Evolutionary conservation across 306 rosid genomes (phyloP).

Genomic region (Cotoneaster glaucophyllus): DNA sequence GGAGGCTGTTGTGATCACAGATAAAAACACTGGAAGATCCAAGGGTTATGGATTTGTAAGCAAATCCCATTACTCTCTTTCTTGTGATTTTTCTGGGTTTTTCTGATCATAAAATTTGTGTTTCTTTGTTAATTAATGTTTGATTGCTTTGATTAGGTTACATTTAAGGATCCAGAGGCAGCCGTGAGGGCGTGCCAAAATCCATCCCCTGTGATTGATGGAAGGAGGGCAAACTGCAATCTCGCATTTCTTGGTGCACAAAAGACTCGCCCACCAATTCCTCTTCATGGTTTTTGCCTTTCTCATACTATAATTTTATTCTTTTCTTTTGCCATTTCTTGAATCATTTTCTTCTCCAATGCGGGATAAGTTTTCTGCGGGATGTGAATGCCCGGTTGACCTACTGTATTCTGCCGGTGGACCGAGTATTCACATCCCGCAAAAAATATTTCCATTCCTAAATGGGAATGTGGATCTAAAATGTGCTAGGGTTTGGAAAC

Average conservation of each 20-base stretch:
- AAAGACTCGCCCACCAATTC: conserved; percentile 53
- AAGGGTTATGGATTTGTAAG: conserved; percentile 98
- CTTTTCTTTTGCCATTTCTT: background rate
- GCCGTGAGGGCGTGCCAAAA: conserved; percentile 91
- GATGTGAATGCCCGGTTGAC: background rate
- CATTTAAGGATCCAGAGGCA: conserved; percentile 89
- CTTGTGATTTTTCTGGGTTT: background rate
- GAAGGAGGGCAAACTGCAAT: conserved; percentile 93
- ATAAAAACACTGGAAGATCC: conserved; percentile 91
- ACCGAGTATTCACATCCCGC: no score
- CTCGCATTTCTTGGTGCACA: conserved; percentile 92
- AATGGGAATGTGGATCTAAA: conserved; percentile 12
- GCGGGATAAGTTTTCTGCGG: background rate
- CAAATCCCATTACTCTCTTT: background rate
- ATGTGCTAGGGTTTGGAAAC: background rate
- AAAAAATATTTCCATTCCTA: background rate
- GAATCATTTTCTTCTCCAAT: background rate
- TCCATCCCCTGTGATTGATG: conserved; percentile 94
- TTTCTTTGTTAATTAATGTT: background rate
- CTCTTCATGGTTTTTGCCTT: conserved; percentile 57
- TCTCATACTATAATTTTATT: background rate
- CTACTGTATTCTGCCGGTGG: no score
- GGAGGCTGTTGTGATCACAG: conserved; percentile 94
- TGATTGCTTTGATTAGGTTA: conserved; percentile 42
- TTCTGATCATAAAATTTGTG: background rate